phyloP scores from a whole-genome alignment of 2,329 filamentous ascomycete genomes.

The Pseudogymnoascus sp. region DNA sequence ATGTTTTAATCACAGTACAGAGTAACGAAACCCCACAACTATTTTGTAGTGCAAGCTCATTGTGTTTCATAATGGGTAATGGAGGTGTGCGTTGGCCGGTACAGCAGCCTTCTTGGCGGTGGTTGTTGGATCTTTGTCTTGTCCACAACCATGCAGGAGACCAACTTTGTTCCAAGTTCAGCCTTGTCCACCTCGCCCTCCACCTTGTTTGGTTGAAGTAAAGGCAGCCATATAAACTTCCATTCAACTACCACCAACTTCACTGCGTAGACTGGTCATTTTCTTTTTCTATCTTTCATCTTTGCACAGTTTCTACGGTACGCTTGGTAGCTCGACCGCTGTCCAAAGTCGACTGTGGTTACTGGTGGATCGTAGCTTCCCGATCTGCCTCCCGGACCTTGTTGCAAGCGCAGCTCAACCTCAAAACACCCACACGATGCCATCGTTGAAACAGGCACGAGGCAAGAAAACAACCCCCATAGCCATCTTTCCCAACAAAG shows the following conservation, averaged over 20 bases:
- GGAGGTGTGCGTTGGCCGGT: background rate
- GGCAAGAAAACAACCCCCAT: conserved; percentile 6
- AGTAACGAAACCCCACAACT: background rate
- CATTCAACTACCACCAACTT: background rate
- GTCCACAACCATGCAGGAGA: conserved; percentile 2
- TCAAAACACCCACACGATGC: conserved; percentile 2
- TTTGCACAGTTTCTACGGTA: background rate
- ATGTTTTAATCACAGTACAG: background rate
- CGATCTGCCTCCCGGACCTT: background rate
- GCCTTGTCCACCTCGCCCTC: conserved; percentile 3
- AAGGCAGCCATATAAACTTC: background rate
- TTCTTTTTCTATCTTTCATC: background rate
- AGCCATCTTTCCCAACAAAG: background rate
- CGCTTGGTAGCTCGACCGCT: background rate
- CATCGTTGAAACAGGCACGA: background rate
- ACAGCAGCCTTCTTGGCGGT: background rate
- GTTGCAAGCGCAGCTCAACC: background rate
- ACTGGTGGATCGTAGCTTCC: conserved; percentile 8
- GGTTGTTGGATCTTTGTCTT: background rate
- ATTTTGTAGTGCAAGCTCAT: background rate
- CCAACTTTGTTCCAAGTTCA: background rate
- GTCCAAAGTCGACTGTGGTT: background rate
- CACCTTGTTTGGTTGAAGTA: background rate
- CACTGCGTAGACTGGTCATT: background rate
- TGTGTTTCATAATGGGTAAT: conserved; percentile 5